Base-by-base conservation (phyloP, 257 asterid species). In the Fraxinus cuspidata region DNA sequence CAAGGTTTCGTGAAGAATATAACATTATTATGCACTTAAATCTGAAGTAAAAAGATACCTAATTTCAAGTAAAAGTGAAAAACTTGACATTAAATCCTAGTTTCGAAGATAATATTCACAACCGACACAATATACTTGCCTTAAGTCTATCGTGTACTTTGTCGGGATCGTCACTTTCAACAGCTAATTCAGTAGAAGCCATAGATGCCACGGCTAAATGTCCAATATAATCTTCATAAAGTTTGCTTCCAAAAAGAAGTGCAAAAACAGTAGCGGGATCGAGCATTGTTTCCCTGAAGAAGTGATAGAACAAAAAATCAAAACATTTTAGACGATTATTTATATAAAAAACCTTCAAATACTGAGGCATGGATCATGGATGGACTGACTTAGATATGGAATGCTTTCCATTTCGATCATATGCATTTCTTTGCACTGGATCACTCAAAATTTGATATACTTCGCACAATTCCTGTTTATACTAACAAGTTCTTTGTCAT, bases 221-320 rank as follows among this genome's bases (percentile, higher is more conserved):
- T 23, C 98, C 97, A 15, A 92, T 76, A 19, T 89, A 94, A 74
- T 94, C 97, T 80, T 92, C 98, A 64, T 91, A 94, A 11, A 92
- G 92, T 82, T 94, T 97, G 73, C 97, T 94, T 76, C 97, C 97
- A 70, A 92, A 94, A 23, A 94, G 98, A 74, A 92, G 90, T 5
- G 97, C 96, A 60, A 92, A 94, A 42, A 94, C 97, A 37, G 98
- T 92, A 12, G 98, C 91, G 3, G 98, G 97, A 82, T 94, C 97
- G 31, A 94, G 93, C 96, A 94, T 92, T 53, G 89, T 83, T 70
- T 92, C 97, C 89, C 98, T 92, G 72, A 5, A 74, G 53, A 72
- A 34, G 4, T 35, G 64, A 44, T 25, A 47, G 49, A 38, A 6
- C 8, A 8, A 23, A 8, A n/a, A 71, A 9, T 5, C 2, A 7